Conservation (phyloP, 225 moss, liverwort and hornwort genomes). For the Takakia lepidozioides region DNA sequence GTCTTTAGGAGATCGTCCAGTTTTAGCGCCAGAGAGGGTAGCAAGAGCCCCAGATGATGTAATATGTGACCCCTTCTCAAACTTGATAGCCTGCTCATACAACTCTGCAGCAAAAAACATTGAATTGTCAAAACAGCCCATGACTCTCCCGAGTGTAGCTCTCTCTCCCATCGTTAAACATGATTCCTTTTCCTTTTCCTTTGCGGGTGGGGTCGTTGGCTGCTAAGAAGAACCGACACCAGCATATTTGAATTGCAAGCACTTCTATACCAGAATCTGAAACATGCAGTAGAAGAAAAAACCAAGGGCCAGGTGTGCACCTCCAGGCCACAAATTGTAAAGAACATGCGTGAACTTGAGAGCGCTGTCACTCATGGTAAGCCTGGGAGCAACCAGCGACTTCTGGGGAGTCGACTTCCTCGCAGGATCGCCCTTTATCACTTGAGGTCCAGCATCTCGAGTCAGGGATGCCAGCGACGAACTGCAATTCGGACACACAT, state of each 20-base stretch:
- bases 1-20: conserved; percentile 95
- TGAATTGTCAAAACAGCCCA: too few species aligned
- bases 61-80: conserved; percentile 93
- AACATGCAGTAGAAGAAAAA: too few species aligned
- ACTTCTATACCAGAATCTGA: too few species aligned
- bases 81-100: conserved; percentile 93
- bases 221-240: neutral
- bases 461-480: conserved; percentile 90
- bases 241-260: neutral
- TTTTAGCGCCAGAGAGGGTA: conserved; percentile 95
- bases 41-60: conserved; percentile 89
- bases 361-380: conserved; percentile 86
- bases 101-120: conserved; percentile 47
- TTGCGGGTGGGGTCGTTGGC: too few species aligned
- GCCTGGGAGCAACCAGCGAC: conserved; percentile 52
- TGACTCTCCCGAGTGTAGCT: too few species aligned
- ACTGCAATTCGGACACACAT: conserved; percentile 25
- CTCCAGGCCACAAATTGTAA: conserved; percentile 88
- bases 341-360: conserved; percentile 95
- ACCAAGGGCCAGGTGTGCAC: too few species aligned
- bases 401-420: conserved; percentile 59
- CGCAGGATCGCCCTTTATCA: conserved; percentile 74
- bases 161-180: too few species aligned
- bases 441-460: conserved; percentile 90
- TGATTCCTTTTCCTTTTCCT: too few species aligned